Evolutionary conservation across 345 rosid genomes (phyloP).

Genomic region (Lenwebbia sp.): DNA sequence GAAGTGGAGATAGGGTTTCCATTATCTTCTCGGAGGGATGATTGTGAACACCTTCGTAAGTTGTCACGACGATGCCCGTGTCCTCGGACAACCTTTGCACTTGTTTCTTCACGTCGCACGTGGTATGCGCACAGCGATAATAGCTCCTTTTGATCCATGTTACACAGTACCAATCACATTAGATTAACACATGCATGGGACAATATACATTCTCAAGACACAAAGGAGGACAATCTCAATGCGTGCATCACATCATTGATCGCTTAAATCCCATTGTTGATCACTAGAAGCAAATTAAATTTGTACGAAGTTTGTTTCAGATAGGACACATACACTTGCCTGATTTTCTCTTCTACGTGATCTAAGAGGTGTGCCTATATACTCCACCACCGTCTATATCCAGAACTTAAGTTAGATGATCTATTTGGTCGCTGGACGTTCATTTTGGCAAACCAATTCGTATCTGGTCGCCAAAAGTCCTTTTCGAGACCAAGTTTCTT

Average conservation of each 20-base stretch:
- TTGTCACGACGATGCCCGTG: conserved; percentile 21
- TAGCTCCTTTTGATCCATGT: conserved; percentile 6
- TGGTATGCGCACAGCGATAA: conserved; percentile 16
- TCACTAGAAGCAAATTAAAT: neutral
- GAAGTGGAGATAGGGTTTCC: conserved; percentile 23
- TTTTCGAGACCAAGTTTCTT: neutral
- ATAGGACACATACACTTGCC: neutral
- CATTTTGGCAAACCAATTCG: neutral
- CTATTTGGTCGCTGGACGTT: neutral
- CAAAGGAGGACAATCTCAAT: neutral
- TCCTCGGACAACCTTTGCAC: conserved; percentile 22
- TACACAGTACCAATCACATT: neutral
- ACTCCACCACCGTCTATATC: neutral
- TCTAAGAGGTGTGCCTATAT: neutral
- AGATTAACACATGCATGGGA: neutral
- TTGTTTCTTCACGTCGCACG: conserved; percentile 28
- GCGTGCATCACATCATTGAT: neutral
- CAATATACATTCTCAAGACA: neutral
- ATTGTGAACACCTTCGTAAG: conserved; percentile 22
- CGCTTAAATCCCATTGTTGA: neutral
- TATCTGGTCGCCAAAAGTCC: neutral
- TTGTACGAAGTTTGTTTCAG: neutral
- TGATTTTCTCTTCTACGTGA: neutral
- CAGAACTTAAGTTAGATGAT: neutral
- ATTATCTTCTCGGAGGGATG: conserved; percentile 22